Evolutionary conservation across 2,329 filamentous ascomycete genomes (phyloP).

Genomic region (Neurospora sp.): DNA sequence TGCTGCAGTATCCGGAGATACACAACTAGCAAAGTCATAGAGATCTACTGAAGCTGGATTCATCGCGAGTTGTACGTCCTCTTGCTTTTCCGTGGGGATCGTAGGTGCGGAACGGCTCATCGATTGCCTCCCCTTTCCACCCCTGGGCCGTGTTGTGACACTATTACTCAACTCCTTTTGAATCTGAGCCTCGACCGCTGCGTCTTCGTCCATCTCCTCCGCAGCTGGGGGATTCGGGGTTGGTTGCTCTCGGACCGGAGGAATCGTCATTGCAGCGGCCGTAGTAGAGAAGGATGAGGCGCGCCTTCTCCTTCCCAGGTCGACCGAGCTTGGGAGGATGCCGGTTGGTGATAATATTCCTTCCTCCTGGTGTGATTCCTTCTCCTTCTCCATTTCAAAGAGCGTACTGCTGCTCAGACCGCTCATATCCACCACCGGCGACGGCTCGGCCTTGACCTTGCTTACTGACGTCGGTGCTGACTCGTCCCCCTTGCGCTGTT

Average conservation of each 20-base stretch:
- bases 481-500: conserved; percentile 18
- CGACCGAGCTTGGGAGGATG: neutral
- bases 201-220: neutral
- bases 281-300: neutral
- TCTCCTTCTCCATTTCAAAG: conserved; percentile 5
- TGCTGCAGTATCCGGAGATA: conserved; percentile 29
- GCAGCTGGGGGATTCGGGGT: neutral
- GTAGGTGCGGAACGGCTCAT: neutral
- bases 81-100: neutral
- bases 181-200: neutral
- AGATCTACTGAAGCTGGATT: conserved; percentile 28
- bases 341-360: neutral
- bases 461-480: conserved; percentile 18
- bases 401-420: conserved; percentile 9
- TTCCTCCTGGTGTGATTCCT: conserved; percentile 22
- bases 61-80: neutral
- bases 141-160: neutral
- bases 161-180: neutral
- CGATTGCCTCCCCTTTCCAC: neutral
- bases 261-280: neutral
- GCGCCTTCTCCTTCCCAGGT: neutral
- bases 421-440: conserved; percentile 4
- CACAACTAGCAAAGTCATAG: conserved; percentile 42
- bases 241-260: neutral
- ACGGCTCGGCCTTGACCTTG: conserved; percentile 25